A percentile compares a stretch with the other conserved stretches of the same genome.
phyloP scores from a whole-genome alignment of 139 green algal species.

The Closterium sp. region DNA sequence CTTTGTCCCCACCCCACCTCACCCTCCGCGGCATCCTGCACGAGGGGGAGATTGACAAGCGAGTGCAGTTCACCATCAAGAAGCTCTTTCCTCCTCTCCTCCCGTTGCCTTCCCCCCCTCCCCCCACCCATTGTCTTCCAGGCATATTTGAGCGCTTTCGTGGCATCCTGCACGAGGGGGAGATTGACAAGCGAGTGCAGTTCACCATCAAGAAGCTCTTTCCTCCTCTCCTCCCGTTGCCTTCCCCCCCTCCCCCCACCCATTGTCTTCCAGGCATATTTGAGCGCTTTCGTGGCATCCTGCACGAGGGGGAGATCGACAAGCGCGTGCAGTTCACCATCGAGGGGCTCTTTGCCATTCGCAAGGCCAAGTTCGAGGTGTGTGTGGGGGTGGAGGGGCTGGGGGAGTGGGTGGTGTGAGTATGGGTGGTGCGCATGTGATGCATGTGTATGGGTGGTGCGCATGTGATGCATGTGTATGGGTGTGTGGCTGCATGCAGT shows the following conservation, averaged over 20 bases:
- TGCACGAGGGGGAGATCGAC: constrained; percentile 87
- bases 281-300: constrained; percentile 83
- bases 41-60: constrained; percentile 70
- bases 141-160: constrained; percentile 88
- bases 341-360: neutral
- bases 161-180: constrained; percentile 84
- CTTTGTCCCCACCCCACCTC: constrained; percentile 44
- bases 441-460: too few species aligned
- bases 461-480: too few species aligned
- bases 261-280: constrained; percentile 64
- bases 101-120: neutral
- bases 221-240: neutral
- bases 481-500: constrained; percentile 65
- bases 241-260: neutral
- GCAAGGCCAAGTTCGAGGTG: too few species aligned
- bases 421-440: too few species aligned
- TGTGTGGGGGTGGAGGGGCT: too few species aligned
- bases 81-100: neutral
- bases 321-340: constrained; percentile 59
- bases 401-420: too few species aligned
- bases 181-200: constrained; percentile 85
- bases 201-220: constrained; percentile 95
- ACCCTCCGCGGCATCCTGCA: neutral
- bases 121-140: neutral
- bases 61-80: constrained; percentile 73